These are phyloP conservation scores for Phytophthora tentaculata DNA, from an alignment of 352 stramenopile genomes.

Conservation along the genomic window DNA sequence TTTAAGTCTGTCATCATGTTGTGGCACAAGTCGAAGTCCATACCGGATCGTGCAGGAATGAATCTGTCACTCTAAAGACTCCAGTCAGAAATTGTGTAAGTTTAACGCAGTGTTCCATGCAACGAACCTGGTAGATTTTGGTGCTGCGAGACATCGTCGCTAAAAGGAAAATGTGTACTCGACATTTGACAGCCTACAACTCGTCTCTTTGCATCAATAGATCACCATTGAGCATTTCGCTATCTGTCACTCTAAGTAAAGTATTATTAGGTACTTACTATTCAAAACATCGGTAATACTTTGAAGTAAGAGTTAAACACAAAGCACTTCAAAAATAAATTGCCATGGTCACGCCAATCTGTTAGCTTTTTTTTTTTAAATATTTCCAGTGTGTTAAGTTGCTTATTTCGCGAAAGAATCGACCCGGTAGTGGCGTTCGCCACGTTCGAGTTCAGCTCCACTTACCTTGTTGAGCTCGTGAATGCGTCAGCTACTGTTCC, in stretches of 20 bases:
- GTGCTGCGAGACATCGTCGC: too few species aligned
- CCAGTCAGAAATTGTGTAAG: too few species aligned
- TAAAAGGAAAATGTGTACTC: too few species aligned
- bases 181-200: neutral
- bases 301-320: too few species aligned
- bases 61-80: conserved; percentile 10
- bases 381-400: conserved; percentile 28
- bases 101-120: neutral
- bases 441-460: conserved; percentile 24
- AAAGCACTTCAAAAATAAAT: too few species aligned
- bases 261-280: too few species aligned
- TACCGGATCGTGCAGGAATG: conserved; percentile 9
- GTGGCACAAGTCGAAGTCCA: conserved; percentile 15
- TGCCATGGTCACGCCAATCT: conserved; percentile 36
- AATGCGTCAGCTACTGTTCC: neutral
- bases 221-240: too few species aligned
- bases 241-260: too few species aligned
- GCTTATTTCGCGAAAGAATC: conserved; percentile 35
- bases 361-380: conserved; percentile 38
- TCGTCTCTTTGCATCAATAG: neutral
- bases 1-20: conserved; percentile 7
- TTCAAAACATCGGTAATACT: too few species aligned
- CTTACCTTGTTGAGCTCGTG: conserved; percentile 22
- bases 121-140: too few species aligned
- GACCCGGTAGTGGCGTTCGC: conserved; percentile 37